Base-by-base conservation (phyloP, 148 eudicot species). In the Nepenthes mirabilis region DNA sequence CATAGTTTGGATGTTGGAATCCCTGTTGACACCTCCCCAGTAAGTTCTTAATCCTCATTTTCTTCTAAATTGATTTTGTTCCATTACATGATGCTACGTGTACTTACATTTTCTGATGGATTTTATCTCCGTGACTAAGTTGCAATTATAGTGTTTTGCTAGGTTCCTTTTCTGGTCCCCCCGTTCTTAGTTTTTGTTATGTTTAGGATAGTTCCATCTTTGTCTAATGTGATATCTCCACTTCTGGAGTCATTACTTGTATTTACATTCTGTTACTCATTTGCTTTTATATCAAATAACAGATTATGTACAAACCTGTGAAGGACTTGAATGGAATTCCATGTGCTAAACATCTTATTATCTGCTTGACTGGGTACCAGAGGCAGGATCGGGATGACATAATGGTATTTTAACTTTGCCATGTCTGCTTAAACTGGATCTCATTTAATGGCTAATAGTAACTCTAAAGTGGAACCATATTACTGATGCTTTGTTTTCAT, bases 321-420 rank as follows among this genome's bases (percentile, higher is more conserved):
- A 80, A 71, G 68, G 91, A 83, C 47, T 69, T 74, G 65, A 79
- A 73, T 67, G 99, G 99, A 48, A 86, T 93, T 78, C 85, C 84
- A 0, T 91, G 85, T 56, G 99, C 99, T 12, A 73, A 84, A 52
- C 61, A 79, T 56, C 67, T 86, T 54, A 54, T 84, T 59, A 70
- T 86, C 35, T 88, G 96, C 72, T 77, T 93, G 80, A 93, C 99
- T 56, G 99, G 99, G 68, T 93, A 88, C 67, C 91, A 71, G 37
- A 68, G 86, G 43, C 81, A 70, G 37, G 87, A 80, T 37, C 83
- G 98, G 57, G 88, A 82, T 14, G 95, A 86, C 60, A 88, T 93
- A 47, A 93, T 80, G 99, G 99, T 93, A 70, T 57, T 73, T 48
- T 54, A 49, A 5, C 1, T 49, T 49, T n/a, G 12, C 13, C 12